phyloP scores from a whole-genome alignment of 2,329 filamentous ascomycete genomes.

The Colletotrichum eleusines region DNA sequence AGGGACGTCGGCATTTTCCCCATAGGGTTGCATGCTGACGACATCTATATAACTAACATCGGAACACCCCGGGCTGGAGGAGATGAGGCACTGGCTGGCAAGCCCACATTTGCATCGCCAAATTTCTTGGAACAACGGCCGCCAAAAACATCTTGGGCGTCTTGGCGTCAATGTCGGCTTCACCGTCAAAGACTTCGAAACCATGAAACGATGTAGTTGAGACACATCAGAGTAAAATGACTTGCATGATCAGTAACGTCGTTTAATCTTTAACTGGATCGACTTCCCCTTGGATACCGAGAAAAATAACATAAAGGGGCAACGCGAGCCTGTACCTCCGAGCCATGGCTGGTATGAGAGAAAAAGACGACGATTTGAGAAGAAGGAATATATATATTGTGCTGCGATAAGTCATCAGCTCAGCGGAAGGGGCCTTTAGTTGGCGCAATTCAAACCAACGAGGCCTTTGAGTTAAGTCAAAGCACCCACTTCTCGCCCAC shows the following conservation, averaged over 20 bases:
- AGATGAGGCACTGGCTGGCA: constrained; percentile 35
- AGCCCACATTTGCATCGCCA: constrained; percentile 24
- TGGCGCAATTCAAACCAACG: neutral
- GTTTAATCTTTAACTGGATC: neutral
- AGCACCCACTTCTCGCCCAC: too few species aligned
- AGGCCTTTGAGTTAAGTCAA: too few species aligned
- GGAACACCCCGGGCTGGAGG: constrained; percentile 12
- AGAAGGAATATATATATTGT: too few species aligned
- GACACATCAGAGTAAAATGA: neutral
- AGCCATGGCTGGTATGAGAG: neutral
- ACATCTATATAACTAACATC: neutral
- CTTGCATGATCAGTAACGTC: neutral
- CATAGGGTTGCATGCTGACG: neutral
- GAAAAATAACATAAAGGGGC: neutral
- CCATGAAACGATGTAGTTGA: neutral
- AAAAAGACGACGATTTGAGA: neutral
- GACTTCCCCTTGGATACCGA: too few species aligned
- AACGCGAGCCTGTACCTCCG: neutral
- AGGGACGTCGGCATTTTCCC: neutral
- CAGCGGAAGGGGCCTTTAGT: neutral
- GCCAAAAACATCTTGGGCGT: constrained; percentile 37
- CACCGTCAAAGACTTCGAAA: neutral
- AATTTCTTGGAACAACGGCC: constrained; percentile 19
- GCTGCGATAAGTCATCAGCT: neutral
- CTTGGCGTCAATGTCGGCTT: constrained; percentile 15